Evolutionary conservation across 2,329 filamentous ascomycete species (phyloP), one percentile per base, ranked within the genome.

Genomic region (Alternaria sp.): DNA sequence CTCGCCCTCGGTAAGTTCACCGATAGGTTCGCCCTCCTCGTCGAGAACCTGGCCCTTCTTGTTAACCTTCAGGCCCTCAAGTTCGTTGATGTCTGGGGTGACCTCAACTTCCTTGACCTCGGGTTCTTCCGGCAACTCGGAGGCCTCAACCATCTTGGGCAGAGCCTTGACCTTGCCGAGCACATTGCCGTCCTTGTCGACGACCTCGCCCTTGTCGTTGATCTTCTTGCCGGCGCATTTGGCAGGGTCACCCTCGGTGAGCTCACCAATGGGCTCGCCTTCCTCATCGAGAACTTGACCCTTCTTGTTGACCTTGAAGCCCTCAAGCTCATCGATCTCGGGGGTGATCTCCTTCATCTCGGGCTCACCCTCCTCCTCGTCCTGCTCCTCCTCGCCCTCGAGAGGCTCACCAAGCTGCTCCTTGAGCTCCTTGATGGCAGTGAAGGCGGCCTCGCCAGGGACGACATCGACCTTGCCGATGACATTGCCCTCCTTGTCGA

Each of bases 211-310:
- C 77, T 89, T 83, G 63, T 84, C 85, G 67, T 90, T 89, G 68
- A 89, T 82, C 77, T 89, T 90, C 80, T 89, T 89, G 62, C 89
- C 85, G 23, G 89, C 86, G 65, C 88, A 90, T 63, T 89, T 87
- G n/a, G 84, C 78, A 12, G 90, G 77, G 57, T 90, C 85, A 43
- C 89, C 89, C 67, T 86, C 84, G 43, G 78, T 74, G 47, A 87
- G 83, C 70, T 85, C 83, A 26, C 84, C 85, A 68, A 87, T 85
- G 5, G 81, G 77, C 62, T 87, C 85, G 23, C 85, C 85, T 54
- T 85, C 84, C 70, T 85, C 84, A 66, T 84, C 82, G 32, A 85
- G 78, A 56, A 85, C 80, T 71, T 84, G 79, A 44, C 85, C 85
- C 78, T 86, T 86, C 82, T 87, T 87, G 79, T 87, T 87, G 79